Base-by-base conservation (phyloP, 2,329 filamentous ascomycete species). In the Lomentospora prolificans region DNA sequence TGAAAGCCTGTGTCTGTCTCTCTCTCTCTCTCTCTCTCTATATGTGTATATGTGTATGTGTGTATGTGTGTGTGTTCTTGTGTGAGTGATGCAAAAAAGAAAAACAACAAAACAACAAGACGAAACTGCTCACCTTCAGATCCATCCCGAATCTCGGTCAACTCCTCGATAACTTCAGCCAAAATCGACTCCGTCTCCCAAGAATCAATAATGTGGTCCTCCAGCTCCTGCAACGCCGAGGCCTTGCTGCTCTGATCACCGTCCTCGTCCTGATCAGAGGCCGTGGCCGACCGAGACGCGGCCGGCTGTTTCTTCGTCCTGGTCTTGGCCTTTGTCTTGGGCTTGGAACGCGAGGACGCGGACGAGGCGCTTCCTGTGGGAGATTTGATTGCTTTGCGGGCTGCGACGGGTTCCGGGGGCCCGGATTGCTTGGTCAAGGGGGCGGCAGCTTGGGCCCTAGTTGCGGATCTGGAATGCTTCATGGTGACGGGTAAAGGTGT, bases 111-210 rank as follows among this genome's bases (percentile, higher is more conserved):
- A 59, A 28, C 58, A 60, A 10, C 24, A 52, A 55, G 10, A 33
- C 65, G 22, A 28, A 2, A n/a, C 64, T 59, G 67, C 70, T 69
- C 65, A 78, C 79, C 72, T 64, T 76, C 72, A 56, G 63, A 64
- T 36, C 66, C 62, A 61, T 67, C 73, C 59, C 75, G 72, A 62
- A 74, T 67, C 31, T 82, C 76, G 48, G 72, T 71, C 59, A 85
- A 65, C 57, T 81, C 76, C 56, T 84, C 79, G 55, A 87, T 72
- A 31, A 77, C 73, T 62, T 86, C 83, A 59, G 82, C 81, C 59
- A 82, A 83, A 2, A 86, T 68, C 25, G 82, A 86, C 60, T 85
- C 79, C 4, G 77, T 79, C 62, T 85, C 83, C 82, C 81, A 85
- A 10, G 76, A 76, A 53, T 80, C 77, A 28, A 73, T 74, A 60